Evolutionary conservation across 1,284 basidiomycete species (phyloP).

Genomic region (Puccinia coronata): DNA sequence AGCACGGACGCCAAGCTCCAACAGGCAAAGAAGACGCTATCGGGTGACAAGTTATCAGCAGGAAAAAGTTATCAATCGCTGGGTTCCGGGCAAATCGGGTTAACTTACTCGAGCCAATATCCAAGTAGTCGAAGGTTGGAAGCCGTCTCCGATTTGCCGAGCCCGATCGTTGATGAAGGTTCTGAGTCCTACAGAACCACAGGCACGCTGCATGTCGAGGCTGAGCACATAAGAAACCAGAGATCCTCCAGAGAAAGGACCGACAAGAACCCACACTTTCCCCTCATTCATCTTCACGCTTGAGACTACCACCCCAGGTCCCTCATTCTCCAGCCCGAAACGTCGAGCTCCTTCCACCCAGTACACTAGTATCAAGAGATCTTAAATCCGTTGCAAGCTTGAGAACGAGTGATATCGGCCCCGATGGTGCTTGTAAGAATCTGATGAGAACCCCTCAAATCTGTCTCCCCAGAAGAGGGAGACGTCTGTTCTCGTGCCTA

Average conservation of each 20-base stretch:
- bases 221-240: neutral
- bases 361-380: neutral
- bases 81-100: neutral
- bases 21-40: neutral
- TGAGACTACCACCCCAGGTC: neutral
- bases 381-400: neutral
- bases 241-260: conserved; percentile 20
- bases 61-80: neutral
- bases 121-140: neutral
- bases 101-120: neutral
- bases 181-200: too few relatives aligned
- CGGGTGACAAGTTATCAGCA: neutral
- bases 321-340: neutral
- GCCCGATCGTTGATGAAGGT: neutral
- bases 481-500: neutral
- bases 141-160: neutral
- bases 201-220: neutral
- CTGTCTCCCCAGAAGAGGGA: neutral
- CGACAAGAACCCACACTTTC: neutral
- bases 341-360: neutral
- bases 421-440: neutral
- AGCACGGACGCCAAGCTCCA: neutral
- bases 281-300: neutral
- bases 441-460: neutral
- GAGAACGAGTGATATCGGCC: neutral